These are phyloP conservation scores for Yarrowia galli DNA, from an alignment of 1,139 yeast genomes.

Conservation along the genomic window DNA sequence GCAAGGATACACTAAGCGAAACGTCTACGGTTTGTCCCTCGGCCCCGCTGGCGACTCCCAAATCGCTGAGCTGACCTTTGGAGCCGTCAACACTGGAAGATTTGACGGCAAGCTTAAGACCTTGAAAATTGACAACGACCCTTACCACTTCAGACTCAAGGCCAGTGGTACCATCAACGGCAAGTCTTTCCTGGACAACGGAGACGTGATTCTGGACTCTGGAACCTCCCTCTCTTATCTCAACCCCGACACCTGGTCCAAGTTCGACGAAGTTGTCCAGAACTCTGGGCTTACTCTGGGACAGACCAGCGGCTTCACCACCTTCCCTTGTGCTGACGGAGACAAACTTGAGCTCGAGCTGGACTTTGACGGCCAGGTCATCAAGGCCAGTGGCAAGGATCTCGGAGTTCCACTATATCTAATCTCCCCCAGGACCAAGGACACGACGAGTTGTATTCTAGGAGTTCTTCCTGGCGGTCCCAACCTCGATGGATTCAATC, in stretches of 20 bases:
- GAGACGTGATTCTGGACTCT: background rate
- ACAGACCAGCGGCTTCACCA: background rate
- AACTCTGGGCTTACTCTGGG: background rate
- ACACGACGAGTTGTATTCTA: background rate
- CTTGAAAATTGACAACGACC: background rate
- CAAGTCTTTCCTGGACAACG: background rate
- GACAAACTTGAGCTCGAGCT: conserved; percentile 40
- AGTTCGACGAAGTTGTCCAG: background rate
- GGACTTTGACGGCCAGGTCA: background rate
- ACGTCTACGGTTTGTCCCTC: background rate
- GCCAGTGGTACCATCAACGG: background rate
- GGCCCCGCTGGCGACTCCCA: background rate
- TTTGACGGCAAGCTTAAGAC: conserved; percentile 8
- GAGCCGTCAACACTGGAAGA: conserved; percentile 13
- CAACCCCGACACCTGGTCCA: background rate
- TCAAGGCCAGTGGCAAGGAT: background rate
- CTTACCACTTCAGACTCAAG: background rate
- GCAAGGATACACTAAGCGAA: background rate
- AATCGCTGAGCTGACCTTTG: conserved; percentile 49
- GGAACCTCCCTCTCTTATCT: conserved; percentile 45
- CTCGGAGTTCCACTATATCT: conserved; percentile 40
- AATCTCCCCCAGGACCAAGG: background rate
- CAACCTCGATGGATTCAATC: background rate
- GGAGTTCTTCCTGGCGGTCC: background rate
- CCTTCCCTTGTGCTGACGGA: background rate